phyloP scores from a whole-genome alignment of 768 basidiomycete species.

The Naganishia antarctica region DNA sequence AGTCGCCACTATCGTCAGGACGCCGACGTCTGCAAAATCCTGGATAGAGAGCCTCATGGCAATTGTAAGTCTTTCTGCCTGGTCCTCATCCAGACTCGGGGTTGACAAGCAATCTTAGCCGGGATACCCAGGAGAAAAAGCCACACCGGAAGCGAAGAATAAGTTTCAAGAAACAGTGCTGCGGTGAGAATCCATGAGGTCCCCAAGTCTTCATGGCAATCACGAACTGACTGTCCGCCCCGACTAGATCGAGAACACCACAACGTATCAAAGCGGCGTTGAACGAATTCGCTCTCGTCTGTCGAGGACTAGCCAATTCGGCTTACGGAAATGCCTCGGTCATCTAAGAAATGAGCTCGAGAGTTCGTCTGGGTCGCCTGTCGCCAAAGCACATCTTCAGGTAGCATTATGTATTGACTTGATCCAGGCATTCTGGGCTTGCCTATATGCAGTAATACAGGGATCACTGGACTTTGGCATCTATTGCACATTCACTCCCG shows the following conservation, averaged over 20 bases:
- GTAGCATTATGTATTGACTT: too few relatives aligned
- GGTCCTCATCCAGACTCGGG: not conserved
- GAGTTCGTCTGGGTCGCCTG: too few relatives aligned
- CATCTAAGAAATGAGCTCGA: not conserved
- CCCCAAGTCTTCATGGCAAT: not conserved
- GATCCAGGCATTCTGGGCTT: too few relatives aligned
- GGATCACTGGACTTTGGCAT: too few relatives aligned
- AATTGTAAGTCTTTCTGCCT: constrained; percentile 36
- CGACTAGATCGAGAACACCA: constrained; percentile 58
- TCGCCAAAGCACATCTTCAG: not conserved
- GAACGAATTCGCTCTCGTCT: constrained; percentile 78
- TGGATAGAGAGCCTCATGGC: constrained; percentile 72
- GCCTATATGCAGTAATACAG: too few relatives aligned
- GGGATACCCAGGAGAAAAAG: constrained; percentile 69
- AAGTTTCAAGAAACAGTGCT: constrained; percentile 55
- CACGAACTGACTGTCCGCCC: not conserved
- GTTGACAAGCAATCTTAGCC: constrained; percentile 52
- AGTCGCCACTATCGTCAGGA: constrained; percentile 60
- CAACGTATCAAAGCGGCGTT: constrained; percentile 75
- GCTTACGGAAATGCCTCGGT: constrained; percentile 75
- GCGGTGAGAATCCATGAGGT: constrained; percentile 33
- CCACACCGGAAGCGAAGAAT: constrained; percentile 68
- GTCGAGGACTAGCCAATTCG: constrained; percentile 75
- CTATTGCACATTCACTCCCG: too few relatives aligned
- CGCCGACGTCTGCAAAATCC: constrained; percentile 56